Conservation (phyloP, 306 rosid species). For the Fragaria vesca region DNA sequence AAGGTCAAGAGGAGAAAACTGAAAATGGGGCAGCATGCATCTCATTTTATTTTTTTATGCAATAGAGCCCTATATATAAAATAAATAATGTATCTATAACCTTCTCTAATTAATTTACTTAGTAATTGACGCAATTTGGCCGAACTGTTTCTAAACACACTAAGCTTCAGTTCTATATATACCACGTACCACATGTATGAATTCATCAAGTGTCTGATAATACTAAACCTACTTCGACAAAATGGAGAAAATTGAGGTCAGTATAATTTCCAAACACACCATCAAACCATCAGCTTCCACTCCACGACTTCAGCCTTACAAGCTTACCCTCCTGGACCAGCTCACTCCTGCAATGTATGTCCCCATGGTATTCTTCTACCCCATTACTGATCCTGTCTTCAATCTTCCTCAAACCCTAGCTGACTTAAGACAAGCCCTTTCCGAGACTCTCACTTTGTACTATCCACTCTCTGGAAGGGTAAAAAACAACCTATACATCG, state of each 20-base stretch:
- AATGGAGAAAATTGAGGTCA: background rate
- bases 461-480: constrained; percentile 21
- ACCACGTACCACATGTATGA: no score
- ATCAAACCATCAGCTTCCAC: background rate
- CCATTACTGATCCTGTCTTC: background rate
- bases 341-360: constrained; percentile 13
- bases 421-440: constrained; percentile 26
- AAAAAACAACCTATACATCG: constrained; percentile 25
- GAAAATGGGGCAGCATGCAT: no score
- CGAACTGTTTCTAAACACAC: no score
- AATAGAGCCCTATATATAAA: no score
- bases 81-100: no score
- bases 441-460: constrained; percentile 23
- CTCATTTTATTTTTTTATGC: no score
- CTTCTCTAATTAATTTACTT: background rate
- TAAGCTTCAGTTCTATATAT: no score
- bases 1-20: no score
- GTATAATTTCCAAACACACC: background rate
- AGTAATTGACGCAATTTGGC: background rate
- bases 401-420: background rate
- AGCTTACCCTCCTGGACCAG: constrained; percentile 18
- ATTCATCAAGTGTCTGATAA: background rate
- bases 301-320: background rate
- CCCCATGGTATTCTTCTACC: constrained; percentile 15
- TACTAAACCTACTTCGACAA: background rate